A percentile compares a stretch with the other conserved stretches of the same genome.
These are phyloP conservation scores for Nicotiana rustica DNA, from an alignment of 305 asterid species.

Conservation along the genomic window DNA sequence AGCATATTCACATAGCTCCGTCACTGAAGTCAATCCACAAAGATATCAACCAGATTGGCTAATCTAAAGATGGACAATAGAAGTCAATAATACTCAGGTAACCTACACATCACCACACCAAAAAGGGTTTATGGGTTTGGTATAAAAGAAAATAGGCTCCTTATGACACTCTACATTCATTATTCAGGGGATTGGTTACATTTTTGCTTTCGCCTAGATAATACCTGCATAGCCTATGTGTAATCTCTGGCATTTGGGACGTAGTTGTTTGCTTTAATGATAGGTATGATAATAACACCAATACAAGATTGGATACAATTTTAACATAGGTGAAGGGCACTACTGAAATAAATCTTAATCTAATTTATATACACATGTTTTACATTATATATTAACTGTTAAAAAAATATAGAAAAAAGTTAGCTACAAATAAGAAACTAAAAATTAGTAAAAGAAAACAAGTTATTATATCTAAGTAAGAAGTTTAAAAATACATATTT, in stretches of 20 bases:
- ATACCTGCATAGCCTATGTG: too few species aligned
- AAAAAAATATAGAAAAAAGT: background rate
- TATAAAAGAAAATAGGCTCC: too few species aligned
- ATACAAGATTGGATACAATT: too few species aligned
- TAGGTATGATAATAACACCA: too few species aligned
- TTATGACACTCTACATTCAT: too few species aligned
- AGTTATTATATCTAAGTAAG: background rate
- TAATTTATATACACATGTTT: too few species aligned
- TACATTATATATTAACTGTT: background rate
- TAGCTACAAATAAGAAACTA: background rate
- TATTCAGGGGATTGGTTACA: too few species aligned
- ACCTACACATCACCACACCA: conserved; percentile 12
- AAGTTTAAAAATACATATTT: background rate
- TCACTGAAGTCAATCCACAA: conserved; percentile 64
- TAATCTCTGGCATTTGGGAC: too few species aligned
- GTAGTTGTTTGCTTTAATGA: too few species aligned
- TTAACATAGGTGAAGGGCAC: too few species aligned
- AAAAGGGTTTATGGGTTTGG: background rate
- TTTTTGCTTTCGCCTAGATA: too few species aligned
- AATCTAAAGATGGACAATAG: background rate
- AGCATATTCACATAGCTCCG: conserved; percentile 99
- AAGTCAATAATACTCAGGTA: background rate
- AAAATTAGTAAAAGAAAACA: background rate
- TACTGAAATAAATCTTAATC: too few species aligned
- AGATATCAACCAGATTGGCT: conserved; percentile 23